Evolutionary conservation across 108 stramenopile genomes (phyloP).

Genomic region (Stephanodiscus minutulus): DNA sequence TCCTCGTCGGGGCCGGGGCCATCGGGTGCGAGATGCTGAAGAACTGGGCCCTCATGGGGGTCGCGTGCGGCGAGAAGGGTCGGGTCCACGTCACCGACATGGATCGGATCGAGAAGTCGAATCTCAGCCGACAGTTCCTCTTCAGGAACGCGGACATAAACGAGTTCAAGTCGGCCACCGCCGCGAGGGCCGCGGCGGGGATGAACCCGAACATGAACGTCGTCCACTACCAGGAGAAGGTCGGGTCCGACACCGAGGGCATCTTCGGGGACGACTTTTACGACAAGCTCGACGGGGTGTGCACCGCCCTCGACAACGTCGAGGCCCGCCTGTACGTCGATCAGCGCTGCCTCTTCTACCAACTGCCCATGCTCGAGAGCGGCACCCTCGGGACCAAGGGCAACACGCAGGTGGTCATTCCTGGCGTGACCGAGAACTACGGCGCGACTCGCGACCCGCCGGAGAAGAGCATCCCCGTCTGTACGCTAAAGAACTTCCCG

Average conservation of each 20-base stretch:
- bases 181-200: conserved; percentile 80
- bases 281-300: conserved; percentile 91
- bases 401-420: conserved; percentile 97
- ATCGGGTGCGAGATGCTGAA: conserved; percentile 99
- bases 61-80: conserved; percentile 85
- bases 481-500: conserved; percentile 99
- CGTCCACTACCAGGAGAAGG: conserved; percentile 90
- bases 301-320: conserved; percentile 98
- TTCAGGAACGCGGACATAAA: conserved; percentile 96
- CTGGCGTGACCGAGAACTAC: conserved; percentile 97
- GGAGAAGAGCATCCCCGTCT: conserved; percentile 98
- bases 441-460: conserved; percentile 97
- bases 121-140: conserved; percentile 96
- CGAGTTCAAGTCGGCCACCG: conserved; percentile 90
- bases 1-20: conserved; percentile 98
- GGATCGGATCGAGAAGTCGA: conserved; percentile 98
- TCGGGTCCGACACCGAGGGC: conserved; percentile 92
- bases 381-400: conserved; percentile 99
- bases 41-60: conserved; percentile 99
- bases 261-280: conserved; percentile 98
- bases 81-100: conserved; percentile 96
- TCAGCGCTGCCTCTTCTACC: conserved; percentile 95
- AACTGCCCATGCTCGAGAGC: conserved; percentile 96
- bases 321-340: conserved; percentile 98
- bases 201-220: conserved; percentile 94